A percentile compares a stretch with the other conserved stretches of the same genome.
Evolutionary conservation across 108 stramenopile species (phyloP).

Genomic region (Pinguiococcus pyrenoidosus): DNA sequence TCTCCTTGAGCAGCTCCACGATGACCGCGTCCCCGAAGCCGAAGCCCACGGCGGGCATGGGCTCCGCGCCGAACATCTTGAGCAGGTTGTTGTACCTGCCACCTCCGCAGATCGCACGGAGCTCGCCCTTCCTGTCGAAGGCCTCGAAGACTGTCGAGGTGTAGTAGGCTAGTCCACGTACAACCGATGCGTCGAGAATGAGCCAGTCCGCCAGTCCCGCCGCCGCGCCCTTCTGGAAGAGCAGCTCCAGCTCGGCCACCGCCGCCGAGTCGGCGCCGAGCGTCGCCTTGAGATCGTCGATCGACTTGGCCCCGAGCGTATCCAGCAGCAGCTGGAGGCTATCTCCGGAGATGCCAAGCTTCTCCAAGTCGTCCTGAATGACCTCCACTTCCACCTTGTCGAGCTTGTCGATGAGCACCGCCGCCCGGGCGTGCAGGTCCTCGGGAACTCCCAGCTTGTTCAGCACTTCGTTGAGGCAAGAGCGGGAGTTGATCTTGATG

Average conservation of each 20-base stretch:
- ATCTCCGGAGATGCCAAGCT: conserved; percentile 58
- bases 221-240: conserved; percentile 59
- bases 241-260: conserved; percentile 55
- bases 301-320: conserved; percentile 65
- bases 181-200: conserved; percentile 84
- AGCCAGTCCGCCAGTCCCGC: conserved; percentile 83
- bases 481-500: conserved; percentile 82
- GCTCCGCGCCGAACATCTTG: conserved; percentile 84
- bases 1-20: conserved; percentile 78
- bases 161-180: conserved; percentile 91
- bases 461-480: conserved; percentile 75
- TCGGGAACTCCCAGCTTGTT: conserved; percentile 66
- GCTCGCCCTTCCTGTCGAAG: conserved; percentile 78
- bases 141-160: conserved; percentile 95
- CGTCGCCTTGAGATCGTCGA: conserved; percentile 57
- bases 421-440: conserved; percentile 82
- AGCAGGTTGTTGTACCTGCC: conserved; percentile 89
- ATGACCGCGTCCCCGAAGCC: conserved; percentile 98
- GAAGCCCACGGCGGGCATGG: conserved; percentile 86
- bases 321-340: conserved; percentile 62
- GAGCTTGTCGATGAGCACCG: conserved; percentile 91
- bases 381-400: conserved; percentile 83
- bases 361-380: conserved; percentile 71
- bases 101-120: conserved; percentile 94
- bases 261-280: conserved; percentile 68